A percentile compares a stretch with the other conserved stretches of the same genome.
These are phyloP conservation scores for Oryza coarctata DNA, from an alignment of 176 grass and related monocot species.

Conservation along the genomic window DNA sequence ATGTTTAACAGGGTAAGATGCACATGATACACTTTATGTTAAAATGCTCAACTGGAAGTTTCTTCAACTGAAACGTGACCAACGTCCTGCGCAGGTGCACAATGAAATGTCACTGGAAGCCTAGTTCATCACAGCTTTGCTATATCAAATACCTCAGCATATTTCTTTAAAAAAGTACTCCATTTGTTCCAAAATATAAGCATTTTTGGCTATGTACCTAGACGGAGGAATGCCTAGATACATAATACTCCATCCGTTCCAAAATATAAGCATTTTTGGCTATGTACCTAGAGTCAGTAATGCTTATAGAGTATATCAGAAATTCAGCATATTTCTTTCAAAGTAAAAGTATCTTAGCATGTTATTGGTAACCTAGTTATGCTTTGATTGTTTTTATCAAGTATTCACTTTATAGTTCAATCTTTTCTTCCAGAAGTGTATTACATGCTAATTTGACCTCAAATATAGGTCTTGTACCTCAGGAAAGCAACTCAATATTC, in stretches of 20 bases:
- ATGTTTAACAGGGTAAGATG: background rate
- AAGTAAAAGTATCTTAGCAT: background rate
- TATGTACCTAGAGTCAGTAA: no score
- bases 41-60: background rate
- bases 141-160: background rate
- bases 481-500: conserved; percentile 49
- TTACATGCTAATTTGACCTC: conserved; percentile 14
- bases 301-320: no score
- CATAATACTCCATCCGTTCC: no score
- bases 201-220: no score
- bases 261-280: no score
- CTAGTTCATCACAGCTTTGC: background rate
- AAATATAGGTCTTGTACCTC: conserved; percentile 49
- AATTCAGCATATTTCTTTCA: background rate
- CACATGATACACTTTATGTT: background rate
- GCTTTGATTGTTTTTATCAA: conserved; percentile 3
- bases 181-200: no score
- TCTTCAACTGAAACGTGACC: background rate
- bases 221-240: no score
- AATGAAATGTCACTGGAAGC: background rate
- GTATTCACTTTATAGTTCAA: background rate
- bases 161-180: background rate
- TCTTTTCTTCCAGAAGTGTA: conserved; percentile 10
- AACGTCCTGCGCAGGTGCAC: background rate
- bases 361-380: conserved; percentile 3